A percentile compares a stretch with the other conserved stretches of the same genome.
Evolutionary conservation across 768 basidiomycete species (phyloP).

Genomic region (Heimioporus sp.): DNA sequence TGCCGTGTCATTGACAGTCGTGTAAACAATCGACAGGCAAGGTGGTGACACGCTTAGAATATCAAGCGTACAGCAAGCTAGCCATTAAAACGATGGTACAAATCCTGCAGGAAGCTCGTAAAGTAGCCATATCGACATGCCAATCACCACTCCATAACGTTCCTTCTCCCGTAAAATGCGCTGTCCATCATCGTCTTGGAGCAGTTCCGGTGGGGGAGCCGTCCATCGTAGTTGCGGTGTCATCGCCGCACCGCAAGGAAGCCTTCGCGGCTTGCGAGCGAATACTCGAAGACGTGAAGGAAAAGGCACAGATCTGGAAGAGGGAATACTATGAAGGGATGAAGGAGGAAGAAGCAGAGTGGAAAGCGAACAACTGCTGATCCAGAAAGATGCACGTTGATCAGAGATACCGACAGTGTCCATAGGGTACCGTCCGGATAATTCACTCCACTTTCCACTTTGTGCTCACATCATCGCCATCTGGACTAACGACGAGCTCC

Average conservation of each 20-base stretch:
- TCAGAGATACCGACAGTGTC: slow-evolving; percentile 5
- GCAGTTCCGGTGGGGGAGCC: slow-evolving; percentile 74
- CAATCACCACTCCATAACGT: slow-evolving; percentile 24
- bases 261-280: slow-evolving; percentile 78
- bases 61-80: slow-evolving; percentile 79
- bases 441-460: slow-evolving; percentile 73
- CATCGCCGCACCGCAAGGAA: slow-evolving; percentile 80
- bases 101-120: slow-evolving; percentile 50
- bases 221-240: slow-evolving; percentile 83
- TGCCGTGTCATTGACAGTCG: slow-evolving; percentile 5
- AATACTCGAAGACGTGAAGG: slow-evolving; percentile 85
- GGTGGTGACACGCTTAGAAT: slow-evolving; percentile 69
- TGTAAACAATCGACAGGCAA: slow-evolving; percentile 47
- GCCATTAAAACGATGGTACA: slow-evolving; percentile 74
- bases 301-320: slow-evolving; percentile 88
- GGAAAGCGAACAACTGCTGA: slow-evolving; percentile 59
- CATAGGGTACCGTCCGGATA: slow-evolving; percentile 6
- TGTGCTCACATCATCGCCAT: slow-evolving; percentile 63
- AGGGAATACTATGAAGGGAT: slow-evolving; percentile 81
- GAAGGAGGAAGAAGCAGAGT: slow-evolving; percentile 57
- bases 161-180: slow-evolving; percentile 51
- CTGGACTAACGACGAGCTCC: slow-evolving; percentile 76
- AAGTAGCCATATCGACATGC: slow-evolving; percentile 41
- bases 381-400: slow-evolving; percentile 1
- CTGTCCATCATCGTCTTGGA: slow-evolving; percentile 76